A percentile compares a stretch with the other conserved stretches of the same genome.
Evolutionary conservation across 306 rosid genomes (phyloP).

Genomic region (Herpetospermum pedunculosum): DNA sequence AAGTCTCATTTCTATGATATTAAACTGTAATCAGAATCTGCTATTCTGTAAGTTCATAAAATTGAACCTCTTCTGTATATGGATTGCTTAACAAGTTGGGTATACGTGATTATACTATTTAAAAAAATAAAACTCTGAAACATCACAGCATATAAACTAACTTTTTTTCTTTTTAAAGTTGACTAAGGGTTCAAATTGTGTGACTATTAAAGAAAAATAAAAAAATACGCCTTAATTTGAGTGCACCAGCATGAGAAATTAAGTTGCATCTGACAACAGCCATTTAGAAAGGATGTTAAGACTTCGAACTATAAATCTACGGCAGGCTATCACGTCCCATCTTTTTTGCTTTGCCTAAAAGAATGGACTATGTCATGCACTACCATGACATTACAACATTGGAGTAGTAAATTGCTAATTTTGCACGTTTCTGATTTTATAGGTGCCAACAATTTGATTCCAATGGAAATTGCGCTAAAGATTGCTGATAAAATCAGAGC

Average conservation of each 20-base stretch:
- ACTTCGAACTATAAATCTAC: neutral
- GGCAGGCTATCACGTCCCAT: neutral
- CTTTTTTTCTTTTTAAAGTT: neutral
- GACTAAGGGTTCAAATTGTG: neutral
- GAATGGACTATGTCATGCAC: neutral
- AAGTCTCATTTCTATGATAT: neutral
- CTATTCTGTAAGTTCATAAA: neutral
- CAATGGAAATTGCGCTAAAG: conserved; percentile 94
- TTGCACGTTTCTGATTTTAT: conserved; percentile 13
- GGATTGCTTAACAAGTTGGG: neutral
- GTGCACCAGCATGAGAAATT: neutral
- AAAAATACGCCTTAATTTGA: neutral
- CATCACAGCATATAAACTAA: neutral
- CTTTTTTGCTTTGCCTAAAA: neutral
- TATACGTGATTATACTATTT: neutral
- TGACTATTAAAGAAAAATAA: neutral
- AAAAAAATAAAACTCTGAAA: neutral
- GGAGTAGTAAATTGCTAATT: neutral
- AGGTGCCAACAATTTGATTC: conserved; percentile 98
- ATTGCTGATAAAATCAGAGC: conserved; percentile 83
- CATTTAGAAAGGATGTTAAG: neutral
- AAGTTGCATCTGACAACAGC: neutral
- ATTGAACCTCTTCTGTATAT: neutral
- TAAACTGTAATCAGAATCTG: neutral
- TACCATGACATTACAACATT: neutral